These are phyloP conservation scores for Rhizoclosmatium globosum DNA, from an alignment of 192 early-diverging fungal genomes.

Conservation along the genomic window DNA sequence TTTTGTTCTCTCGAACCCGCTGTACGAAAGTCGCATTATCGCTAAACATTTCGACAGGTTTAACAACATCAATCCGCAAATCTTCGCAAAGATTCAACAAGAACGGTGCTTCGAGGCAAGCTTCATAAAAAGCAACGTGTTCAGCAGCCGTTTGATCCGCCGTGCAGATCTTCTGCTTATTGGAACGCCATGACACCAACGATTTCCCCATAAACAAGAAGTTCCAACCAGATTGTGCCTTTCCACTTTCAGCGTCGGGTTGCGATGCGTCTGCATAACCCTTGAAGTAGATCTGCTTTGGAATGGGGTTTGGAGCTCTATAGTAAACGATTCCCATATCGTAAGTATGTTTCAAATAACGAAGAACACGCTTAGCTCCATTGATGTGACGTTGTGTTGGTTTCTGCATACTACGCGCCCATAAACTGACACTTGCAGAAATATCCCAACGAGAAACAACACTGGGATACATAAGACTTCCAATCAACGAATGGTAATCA, in stretches of 20 bases:
- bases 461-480: slow-evolving; percentile 2
- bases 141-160: slow-evolving; percentile 16
- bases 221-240: slow-evolving; percentile 1
- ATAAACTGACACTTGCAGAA: slow-evolving; percentile 1
- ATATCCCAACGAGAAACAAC: neutral
- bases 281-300: slow-evolving; percentile 4
- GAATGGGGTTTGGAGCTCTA: neutral
- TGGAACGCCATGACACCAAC: neutral
- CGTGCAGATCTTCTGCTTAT: slow-evolving; percentile 3
- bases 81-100: neutral
- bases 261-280: neutral
- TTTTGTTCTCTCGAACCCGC: slow-evolving; percentile 5
- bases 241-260: neutral
- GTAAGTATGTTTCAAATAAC: slow-evolving; percentile 1
- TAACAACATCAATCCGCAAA: neutral
- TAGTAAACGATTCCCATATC: neutral
- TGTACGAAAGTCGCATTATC: neutral
- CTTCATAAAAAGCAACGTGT: slow-evolving; percentile 1
- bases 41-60: neutral
- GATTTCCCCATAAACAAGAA: slow-evolving; percentile 11
- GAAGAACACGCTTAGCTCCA: slow-evolving; percentile 1
- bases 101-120: neutral
- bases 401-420: neutral
- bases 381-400: neutral
- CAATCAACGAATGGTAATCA: slow-evolving; percentile 2